A percentile compares a stretch with the other conserved stretches of the same genome.
Conservation (phyloP, 208 protist genomes). For the Crithidia expoeki region DNA sequence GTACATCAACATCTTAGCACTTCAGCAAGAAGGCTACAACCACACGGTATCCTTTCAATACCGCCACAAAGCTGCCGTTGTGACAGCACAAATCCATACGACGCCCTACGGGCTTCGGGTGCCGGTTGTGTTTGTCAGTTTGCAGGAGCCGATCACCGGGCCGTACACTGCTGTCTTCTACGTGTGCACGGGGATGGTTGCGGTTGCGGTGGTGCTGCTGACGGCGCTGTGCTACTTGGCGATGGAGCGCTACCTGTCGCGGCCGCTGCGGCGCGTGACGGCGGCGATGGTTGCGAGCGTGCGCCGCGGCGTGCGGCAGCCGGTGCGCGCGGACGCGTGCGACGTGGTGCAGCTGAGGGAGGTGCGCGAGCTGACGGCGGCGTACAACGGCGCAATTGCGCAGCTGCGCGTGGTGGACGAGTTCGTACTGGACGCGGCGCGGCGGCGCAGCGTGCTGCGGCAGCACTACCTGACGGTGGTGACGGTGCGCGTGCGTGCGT, state of each 20-base stretch:
- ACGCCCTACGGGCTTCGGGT: background rate
- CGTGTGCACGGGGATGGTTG: constrained; percentile 2
- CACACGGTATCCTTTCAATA: constrained; percentile 13
- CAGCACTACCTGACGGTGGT: constrained; percentile 13
- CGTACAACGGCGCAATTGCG: constrained; percentile 25
- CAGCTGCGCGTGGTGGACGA: constrained; percentile 30
- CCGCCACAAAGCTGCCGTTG: constrained; percentile 6
- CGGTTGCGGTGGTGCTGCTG: constrained; percentile 1
- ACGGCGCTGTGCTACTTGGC: constrained; percentile 1
- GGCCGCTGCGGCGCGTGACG: constrained; percentile 15
- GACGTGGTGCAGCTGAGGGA: constrained; percentile 16
- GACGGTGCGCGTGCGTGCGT: constrained; percentile 13
- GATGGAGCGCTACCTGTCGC: constrained; percentile 8
- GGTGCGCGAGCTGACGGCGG: constrained; percentile 8
- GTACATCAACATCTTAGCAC: constrained; percentile 26
- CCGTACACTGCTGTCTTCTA: background rate
- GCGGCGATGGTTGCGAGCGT: constrained; percentile 10
- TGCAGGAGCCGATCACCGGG: background rate
- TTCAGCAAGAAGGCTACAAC: background rate
- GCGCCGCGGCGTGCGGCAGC: constrained; percentile 11
- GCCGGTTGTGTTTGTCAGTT: constrained; percentile 13
- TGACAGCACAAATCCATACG: constrained; percentile 14
- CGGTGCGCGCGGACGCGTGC: constrained; percentile 7
- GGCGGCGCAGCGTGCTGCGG: background rate
- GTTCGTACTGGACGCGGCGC: constrained; percentile 18